phyloP scores from a whole-genome alignment of 441 rosid species.

The Euphorbia celastroides region DNA sequence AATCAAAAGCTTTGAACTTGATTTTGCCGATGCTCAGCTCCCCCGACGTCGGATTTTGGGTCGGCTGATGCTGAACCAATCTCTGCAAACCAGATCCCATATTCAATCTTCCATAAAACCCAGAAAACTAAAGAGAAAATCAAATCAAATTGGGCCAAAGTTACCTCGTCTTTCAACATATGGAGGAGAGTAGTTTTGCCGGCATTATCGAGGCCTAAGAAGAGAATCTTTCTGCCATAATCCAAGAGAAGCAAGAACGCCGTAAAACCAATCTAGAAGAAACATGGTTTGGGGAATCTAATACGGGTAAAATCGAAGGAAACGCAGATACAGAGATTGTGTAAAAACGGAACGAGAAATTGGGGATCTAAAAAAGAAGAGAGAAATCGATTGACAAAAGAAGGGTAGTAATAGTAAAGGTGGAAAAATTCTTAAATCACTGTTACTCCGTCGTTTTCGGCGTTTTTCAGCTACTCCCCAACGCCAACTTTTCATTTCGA shows the following conservation, averaged over 20 bases:
- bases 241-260: slow-evolving; percentile 76
- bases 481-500: too few species aligned
- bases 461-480: slow-evolving; percentile 2
- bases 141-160: slow-evolving; percentile 5
- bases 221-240: slow-evolving; percentile 85
- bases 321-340: background rate
- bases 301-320: slow-evolving; percentile 8
- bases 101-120: background rate
- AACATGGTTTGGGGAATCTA: slow-evolving; percentile 40
- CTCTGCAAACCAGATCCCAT: slow-evolving; percentile 36
- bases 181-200: slow-evolving; percentile 91
- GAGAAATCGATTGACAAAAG: slow-evolving; percentile 1
- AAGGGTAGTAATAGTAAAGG: background rate
- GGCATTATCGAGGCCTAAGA: slow-evolving; percentile 83
- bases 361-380: slow-evolving; percentile 12
- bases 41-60: slow-evolving; percentile 87
- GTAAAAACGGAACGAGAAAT: background rate
- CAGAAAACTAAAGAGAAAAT: background rate
- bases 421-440: background rate
- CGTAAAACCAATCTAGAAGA: slow-evolving; percentile 81
- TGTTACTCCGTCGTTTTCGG: slow-evolving; percentile 4
- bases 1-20: slow-evolving; percentile 89
- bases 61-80: slow-evolving; percentile 89
- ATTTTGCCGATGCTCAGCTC: slow-evolving; percentile 89
- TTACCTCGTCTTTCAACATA: slow-evolving; percentile 94